These are phyloP conservation scores for Nemania sp. DNA, from an alignment of 2,329 filamentous ascomycete species.

Conservation along the genomic window DNA sequence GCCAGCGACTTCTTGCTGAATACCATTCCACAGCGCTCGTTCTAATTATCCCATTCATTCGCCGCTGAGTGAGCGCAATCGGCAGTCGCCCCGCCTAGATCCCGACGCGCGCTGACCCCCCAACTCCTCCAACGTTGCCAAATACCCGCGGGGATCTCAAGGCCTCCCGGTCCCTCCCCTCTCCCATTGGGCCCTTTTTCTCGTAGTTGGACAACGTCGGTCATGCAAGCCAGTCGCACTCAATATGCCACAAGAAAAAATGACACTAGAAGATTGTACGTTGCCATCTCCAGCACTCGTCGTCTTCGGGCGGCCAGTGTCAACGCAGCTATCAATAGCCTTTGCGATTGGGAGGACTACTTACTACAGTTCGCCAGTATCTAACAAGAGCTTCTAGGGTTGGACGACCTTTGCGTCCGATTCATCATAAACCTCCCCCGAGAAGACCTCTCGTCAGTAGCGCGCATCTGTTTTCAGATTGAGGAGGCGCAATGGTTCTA, in stretches of 20 bases:
- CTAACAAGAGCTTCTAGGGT: constrained; percentile 67
- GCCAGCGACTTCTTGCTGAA: not conserved
- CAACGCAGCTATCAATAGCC: not conserved
- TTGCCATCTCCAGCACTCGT: constrained; percentile 33
- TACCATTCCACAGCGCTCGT: constrained; percentile 1
- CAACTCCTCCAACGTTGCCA: constrained; percentile 1
- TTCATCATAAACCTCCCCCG: constrained; percentile 97
- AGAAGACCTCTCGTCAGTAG: constrained; percentile 89
- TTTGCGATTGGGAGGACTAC: not conserved
- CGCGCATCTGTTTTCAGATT: constrained; percentile 97
- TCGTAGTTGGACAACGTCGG: constrained; percentile 33
- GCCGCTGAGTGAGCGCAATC: constrained; percentile 37
- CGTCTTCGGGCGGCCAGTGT: constrained; percentile 6
- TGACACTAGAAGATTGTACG: constrained; percentile 91
- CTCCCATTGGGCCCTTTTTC: constrained; percentile 17
- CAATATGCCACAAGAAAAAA: constrained; percentile 81
- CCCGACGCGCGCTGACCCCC: constrained; percentile 23
- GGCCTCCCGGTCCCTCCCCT: not conserved
- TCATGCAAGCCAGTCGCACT: constrained; percentile 52
- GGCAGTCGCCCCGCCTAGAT: constrained; percentile 30
- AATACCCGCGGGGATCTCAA: constrained; percentile 9
- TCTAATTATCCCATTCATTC: constrained; percentile 14
- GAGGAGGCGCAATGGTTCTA: constrained; percentile 99
- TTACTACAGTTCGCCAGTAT: constrained; percentile 18
- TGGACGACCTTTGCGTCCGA: constrained; percentile 97